Percentiles rank a stretch among this genome's conserved stretches.
These are phyloP conservation scores for Hanseniaspora clermontiae DNA, from an alignment of 805 yeast species.

Conservation along the genomic window DNA sequence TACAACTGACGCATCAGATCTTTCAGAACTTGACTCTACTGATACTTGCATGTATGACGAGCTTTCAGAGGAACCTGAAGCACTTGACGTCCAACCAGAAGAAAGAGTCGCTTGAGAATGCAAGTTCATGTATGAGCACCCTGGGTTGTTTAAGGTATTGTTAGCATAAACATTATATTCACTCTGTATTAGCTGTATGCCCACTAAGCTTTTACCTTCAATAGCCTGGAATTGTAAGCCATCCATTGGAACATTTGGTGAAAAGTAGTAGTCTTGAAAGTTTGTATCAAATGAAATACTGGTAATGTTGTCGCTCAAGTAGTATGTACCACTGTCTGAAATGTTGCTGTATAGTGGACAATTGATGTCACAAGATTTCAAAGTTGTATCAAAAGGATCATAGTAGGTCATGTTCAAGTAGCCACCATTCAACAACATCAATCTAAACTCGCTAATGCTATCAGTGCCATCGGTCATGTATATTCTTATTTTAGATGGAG, in stretches of 20 bases:
- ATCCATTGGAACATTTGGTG: conserved; percentile 48
- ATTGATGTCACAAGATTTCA: conserved; percentile 67
- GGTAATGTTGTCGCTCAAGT: conserved; percentile 23
- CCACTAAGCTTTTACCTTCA: conserved; percentile 44
- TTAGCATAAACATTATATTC: conserved; percentile 56
- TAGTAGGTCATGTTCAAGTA: conserved; percentile 84
- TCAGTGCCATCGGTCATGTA: conserved; percentile 43
- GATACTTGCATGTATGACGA: conserved; percentile 24
- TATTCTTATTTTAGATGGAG: conserved; percentile 62
- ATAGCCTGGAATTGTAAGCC: conserved; percentile 51
- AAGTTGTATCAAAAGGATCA: conserved; percentile 54
- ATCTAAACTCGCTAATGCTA: conserved; percentile 49
- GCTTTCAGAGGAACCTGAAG: conserved; percentile 17
- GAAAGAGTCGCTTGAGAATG: conserved; percentile 24
- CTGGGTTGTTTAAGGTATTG: conserved; percentile 53
- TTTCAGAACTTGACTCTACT: conserved; percentile 26
- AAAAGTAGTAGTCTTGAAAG: conserved; percentile 77
- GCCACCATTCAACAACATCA: conserved; percentile 65
- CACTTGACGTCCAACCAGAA: conserved; percentile 25
- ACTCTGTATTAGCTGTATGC: conserved; percentile 55
- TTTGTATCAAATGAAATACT: conserved; percentile 29
- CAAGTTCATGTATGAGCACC: conserved; percentile 32
- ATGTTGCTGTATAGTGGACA: conserved; percentile 53
- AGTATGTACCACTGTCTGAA: conserved; percentile 24
- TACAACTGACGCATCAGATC: conserved; percentile 27